phyloP scores from a whole-genome alignment of 768 basidiomycete genomes.

The Tephrocybe rancida region DNA sequence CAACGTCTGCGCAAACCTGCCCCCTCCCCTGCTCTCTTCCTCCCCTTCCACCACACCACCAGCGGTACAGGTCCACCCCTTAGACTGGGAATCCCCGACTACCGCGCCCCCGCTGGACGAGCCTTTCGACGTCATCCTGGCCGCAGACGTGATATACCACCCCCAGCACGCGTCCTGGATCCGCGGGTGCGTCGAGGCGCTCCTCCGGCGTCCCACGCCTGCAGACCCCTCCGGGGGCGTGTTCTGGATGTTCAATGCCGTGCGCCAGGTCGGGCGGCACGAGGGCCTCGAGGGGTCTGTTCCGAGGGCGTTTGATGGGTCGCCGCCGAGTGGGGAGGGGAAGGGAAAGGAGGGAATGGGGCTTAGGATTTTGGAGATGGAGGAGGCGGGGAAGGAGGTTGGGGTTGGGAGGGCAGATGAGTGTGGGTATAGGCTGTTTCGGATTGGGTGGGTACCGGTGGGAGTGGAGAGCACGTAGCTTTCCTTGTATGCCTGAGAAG shows the following conservation, averaged over 20 bases:
- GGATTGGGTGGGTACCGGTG: constrained; percentile 62
- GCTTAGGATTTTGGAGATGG: constrained; percentile 49
- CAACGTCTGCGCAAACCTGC: constrained; percentile 62
- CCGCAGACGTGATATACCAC: constrained; percentile 81
- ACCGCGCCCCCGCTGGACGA: constrained; percentile 34
- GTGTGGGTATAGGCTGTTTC: constrained; percentile 65
- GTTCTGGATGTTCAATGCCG: constrained; percentile 76
- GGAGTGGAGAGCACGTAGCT: not conserved
- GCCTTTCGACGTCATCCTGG: constrained; percentile 71
- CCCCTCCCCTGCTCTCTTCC: constrained; percentile 11
- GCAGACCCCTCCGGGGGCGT: constrained; percentile 36
- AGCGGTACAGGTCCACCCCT: constrained; percentile 46
- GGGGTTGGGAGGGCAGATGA: constrained; percentile 73
- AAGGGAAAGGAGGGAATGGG: constrained; percentile 14
- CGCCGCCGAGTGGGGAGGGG: constrained; percentile 20
- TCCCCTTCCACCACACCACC: constrained; percentile 14
- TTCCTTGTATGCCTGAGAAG: not conserved
- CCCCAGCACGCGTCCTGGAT: constrained; percentile 73
- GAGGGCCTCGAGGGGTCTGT: constrained; percentile 61
- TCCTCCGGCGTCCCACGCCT: constrained; percentile 38
- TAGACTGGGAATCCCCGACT: constrained; percentile 67
- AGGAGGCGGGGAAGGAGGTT: constrained; percentile 48
- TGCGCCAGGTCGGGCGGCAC: constrained; percentile 66
- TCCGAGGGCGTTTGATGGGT: constrained; percentile 46
- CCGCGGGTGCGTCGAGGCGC: constrained; percentile 54